A percentile compares a stretch with the other conserved stretches of the same genome.
Conservation (phyloP, 805 yeast species). For the Gaillardinia entomophila region DNA sequence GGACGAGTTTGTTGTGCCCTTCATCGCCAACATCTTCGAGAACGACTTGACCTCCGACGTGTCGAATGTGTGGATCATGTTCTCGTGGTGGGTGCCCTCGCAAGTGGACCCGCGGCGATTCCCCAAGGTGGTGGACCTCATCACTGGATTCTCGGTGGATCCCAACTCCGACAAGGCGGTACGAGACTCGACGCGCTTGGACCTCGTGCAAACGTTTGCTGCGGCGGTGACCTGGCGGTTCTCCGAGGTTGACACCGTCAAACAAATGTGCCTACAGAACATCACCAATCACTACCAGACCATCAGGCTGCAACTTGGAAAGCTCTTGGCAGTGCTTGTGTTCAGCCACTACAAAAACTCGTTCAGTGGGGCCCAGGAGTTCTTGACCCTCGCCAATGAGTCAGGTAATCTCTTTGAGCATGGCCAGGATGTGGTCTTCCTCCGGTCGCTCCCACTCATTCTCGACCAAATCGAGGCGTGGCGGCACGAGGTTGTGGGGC, state of each 20-base stretch:
- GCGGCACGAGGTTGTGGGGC: conserved; percentile 27
- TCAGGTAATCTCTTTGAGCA: no score
- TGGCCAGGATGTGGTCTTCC: conserved; percentile 11
- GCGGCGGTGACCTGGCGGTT: conserved; percentile 51
- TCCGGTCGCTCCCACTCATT: conserved; percentile 31
- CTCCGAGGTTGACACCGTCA: conserved; percentile 41
- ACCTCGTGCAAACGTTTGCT: conserved; percentile 47
- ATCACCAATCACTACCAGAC: conserved; percentile 66
- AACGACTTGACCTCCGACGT: conserved; percentile 71
- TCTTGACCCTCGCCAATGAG: conserved; percentile 28
- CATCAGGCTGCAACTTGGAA: conserved; percentile 65
- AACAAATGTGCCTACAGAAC: conserved; percentile 39
- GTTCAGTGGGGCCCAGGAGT: conserved; percentile 29
- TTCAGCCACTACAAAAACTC: conserved; percentile 40
- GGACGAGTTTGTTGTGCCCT: conserved; percentile 42
- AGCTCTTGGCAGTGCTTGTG: conserved; percentile 45
- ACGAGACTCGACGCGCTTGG: conserved; percentile 54
- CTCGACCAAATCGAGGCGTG: conserved; percentile 41
- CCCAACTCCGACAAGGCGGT: conserved; percentile 56
- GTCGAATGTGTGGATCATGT: conserved; percentile 65
- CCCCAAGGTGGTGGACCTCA: conserved; percentile 41
- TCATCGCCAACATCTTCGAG: conserved; percentile 42
- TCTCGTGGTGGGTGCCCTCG: conserved; percentile 68
- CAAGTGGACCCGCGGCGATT: conserved; percentile 65
- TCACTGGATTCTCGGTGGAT: conserved; percentile 45